Percentiles rank a stretch among this genome's conserved stretches.
Conservation (phyloP, 2,329 filamentous ascomycete species). For the Aaosphaeria pasadenensis region DNA sequence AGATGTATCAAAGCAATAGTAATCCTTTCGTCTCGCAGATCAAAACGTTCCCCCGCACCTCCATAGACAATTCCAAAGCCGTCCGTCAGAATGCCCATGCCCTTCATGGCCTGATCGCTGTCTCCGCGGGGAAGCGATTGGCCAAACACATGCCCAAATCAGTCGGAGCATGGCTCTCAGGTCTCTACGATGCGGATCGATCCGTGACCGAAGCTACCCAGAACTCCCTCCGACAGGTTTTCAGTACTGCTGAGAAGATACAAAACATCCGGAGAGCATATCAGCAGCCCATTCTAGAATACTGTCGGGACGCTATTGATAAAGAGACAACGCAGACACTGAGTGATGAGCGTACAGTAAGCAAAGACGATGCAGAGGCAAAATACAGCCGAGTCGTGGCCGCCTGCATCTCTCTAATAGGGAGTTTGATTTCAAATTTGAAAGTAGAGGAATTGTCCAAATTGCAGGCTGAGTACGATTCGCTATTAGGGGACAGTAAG, state of each 20-base stretch:
- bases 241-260: constrained; percentile 77
- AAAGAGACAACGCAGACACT: constrained; percentile 77
- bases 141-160: constrained; percentile 74
- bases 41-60: constrained; percentile 80
- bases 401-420: constrained; percentile 55
- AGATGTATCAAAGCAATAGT: constrained; percentile 23
- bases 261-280: constrained; percentile 76
- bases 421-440: constrained; percentile 49
- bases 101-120: constrained; percentile 63
- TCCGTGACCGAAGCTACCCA: constrained; percentile 72
- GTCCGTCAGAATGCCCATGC: constrained; percentile 84
- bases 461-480: constrained; percentile 60
- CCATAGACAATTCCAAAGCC: constrained; percentile 83
- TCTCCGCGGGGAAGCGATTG: constrained; percentile 71
- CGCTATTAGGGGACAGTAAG: constrained; percentile 61
- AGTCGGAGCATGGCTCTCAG: constrained; percentile 87
- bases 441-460: constrained; percentile 56
- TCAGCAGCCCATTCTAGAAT: constrained; percentile 76
- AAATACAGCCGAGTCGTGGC: constrained; percentile 81
- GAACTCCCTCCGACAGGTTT: constrained; percentile 71
- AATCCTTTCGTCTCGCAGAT: constrained; percentile 53
- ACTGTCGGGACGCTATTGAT: constrained; percentile 71
- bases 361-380: constrained; percentile 75
- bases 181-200: constrained; percentile 81
- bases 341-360: constrained; percentile 85